Percentiles rank a stretch among this genome's conserved stretches.
phyloP scores from a whole-genome alignment of 129 eudicot species.

The Centaurea solstitialis region DNA sequence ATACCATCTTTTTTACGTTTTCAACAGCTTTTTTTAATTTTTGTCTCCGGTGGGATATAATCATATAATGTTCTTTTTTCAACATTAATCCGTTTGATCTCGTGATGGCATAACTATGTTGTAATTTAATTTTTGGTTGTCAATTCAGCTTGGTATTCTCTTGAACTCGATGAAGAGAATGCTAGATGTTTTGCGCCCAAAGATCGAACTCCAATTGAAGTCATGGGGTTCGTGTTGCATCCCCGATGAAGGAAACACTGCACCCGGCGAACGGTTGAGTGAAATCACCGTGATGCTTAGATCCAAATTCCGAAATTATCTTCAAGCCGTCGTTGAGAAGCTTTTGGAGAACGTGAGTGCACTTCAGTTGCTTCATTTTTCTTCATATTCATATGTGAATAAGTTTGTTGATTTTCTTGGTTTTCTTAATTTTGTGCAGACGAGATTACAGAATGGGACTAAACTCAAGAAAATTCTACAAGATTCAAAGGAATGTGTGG shows the following conservation, averaged over 20 bases:
- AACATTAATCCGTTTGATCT: neutral
- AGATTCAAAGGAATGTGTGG: constrained; percentile 66
- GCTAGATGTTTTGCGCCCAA: constrained; percentile 75
- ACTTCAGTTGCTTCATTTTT: neutral
- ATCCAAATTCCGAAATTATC: constrained; percentile 73
- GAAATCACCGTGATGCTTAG: constrained; percentile 89
- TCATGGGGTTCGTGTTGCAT: constrained; percentile 83
- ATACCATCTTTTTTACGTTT: neutral
- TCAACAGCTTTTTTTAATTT: neutral
- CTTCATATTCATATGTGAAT: neutral
- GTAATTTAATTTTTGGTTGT: neutral
- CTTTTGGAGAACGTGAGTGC: constrained; percentile 79
- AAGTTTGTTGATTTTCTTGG: neutral
- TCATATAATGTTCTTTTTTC: neutral
- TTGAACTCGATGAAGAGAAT: constrained; percentile 88
- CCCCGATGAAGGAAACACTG: constrained; percentile 65
- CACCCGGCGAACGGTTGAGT: constrained; percentile 83
- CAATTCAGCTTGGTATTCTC: constrained; percentile 67
- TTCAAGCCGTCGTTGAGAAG: constrained; percentile 83
- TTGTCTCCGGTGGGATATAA: neutral
- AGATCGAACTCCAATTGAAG: constrained; percentile 65
- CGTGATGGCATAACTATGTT: neutral
- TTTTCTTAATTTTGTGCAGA: constrained; percentile 38
- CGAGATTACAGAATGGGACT: constrained; percentile 64
- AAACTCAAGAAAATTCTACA: constrained; percentile 81